phyloP scores from a whole-genome alignment of 495 filamentous ascomycete species.

The Penicillium chermesinum region DNA sequence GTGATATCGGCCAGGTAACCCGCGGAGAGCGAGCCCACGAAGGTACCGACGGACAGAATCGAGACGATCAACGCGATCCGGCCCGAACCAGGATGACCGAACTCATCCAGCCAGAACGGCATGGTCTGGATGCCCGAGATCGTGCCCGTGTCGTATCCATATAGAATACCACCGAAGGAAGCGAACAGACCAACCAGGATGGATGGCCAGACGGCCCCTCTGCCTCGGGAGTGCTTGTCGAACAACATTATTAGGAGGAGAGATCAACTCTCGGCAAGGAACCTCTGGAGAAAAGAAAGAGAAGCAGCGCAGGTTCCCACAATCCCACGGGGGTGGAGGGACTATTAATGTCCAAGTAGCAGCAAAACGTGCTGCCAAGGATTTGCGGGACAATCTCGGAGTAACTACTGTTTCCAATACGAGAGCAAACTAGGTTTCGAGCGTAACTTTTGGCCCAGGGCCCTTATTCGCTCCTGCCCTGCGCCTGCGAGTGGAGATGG shows the following conservation, averaged over 20 bases:
- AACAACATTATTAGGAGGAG: background rate
- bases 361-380: background rate
- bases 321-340: background rate
- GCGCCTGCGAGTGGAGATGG: background rate
- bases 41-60: slow-evolving; percentile 68
- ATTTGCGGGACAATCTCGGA: background rate
- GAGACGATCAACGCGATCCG: slow-evolving; percentile 54
- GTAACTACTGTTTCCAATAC: background rate
- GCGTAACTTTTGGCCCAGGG: background rate
- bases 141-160: slow-evolving; percentile 49
- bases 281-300: background rate
- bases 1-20: slow-evolving; percentile 61
- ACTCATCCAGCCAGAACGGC: slow-evolving; percentile 44
- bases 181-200: slow-evolving; percentile 52
- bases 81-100: slow-evolving; percentile 17
- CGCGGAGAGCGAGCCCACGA: slow-evolving; percentile 64
- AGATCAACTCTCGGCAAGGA: background rate
- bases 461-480: background rate
- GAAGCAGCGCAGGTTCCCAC: background rate
- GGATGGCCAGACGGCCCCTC: background rate
- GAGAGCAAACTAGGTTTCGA: background rate
- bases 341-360: background rate
- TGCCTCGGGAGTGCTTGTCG: background rate
- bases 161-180: slow-evolving; percentile 51
- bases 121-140: slow-evolving; percentile 51